Evolutionary conservation across 495 filamentous ascomycete genomes (phyloP).

Genomic region (Xylaria intraflava): DNA sequence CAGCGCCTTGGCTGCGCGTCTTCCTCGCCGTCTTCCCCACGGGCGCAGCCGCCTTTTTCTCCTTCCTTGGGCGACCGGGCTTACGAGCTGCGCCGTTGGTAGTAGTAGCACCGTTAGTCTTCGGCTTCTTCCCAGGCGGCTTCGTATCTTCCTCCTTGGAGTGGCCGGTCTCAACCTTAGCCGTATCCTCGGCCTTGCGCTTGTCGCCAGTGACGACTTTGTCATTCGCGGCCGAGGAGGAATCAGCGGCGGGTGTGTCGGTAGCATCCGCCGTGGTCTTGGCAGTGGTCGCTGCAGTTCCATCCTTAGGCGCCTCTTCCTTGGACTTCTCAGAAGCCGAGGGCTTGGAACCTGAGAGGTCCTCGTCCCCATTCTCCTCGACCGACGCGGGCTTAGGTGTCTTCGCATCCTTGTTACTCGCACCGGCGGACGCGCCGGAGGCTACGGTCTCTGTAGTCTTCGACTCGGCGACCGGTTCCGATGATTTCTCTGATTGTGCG

Average conservation of each 20-base stretch:
- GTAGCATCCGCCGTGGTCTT: slow-evolving; percentile 15
- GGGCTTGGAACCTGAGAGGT: slow-evolving; percentile 9
- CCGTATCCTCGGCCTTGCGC: slow-evolving; percentile 24
- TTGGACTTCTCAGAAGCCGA: slow-evolving; percentile 1
- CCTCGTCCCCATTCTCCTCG: slow-evolving; percentile 20
- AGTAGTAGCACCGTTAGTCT: slow-evolving; percentile 22
- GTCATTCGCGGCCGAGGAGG: slow-evolving; percentile 2
- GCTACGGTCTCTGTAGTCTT: slow-evolving; percentile 9
- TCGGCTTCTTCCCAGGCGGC: slow-evolving; percentile 30
- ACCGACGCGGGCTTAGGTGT: slow-evolving; percentile 19
- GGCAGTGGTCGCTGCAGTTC: slow-evolving; percentile 10
- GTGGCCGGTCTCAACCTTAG: slow-evolving; percentile 13
- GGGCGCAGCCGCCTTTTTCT: slow-evolving; percentile 20
- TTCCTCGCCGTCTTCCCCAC: slow-evolving; percentile 35
- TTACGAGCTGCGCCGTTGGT: slow-evolving; percentile 26
- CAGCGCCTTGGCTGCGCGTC: slow-evolving; percentile 41
- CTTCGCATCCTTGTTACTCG: slow-evolving; percentile 16
- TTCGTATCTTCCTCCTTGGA: slow-evolving; percentile 11
- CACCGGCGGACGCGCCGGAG: slow-evolving; percentile 8
- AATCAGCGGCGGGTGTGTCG: slow-evolving; percentile 11
- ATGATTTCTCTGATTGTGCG: slow-evolving; percentile 17
- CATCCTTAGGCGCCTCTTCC: slow-evolving; percentile 1
- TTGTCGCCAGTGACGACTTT: slow-evolving; percentile 18
- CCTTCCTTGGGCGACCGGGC: slow-evolving; percentile 33
- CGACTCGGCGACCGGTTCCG: slow-evolving; percentile 9